Evolutionary conservation across 805 yeast genomes (phyloP), one percentile per base, ranked within the genome.

Genomic region (Starmerella apis): DNA sequence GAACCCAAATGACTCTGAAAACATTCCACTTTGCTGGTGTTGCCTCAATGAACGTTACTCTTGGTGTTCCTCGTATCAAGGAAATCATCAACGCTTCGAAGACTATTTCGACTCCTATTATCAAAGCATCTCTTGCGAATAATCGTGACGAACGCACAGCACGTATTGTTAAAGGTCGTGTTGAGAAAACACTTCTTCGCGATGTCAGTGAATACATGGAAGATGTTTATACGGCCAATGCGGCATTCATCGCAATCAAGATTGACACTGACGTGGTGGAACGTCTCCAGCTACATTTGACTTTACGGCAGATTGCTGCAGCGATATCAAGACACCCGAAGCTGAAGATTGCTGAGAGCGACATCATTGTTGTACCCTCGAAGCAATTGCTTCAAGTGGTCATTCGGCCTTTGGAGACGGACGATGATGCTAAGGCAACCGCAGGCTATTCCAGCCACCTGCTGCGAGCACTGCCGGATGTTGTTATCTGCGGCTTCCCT

Each of bases 11-110:
- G 98, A 92, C 98, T 4, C 75, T 83, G 63, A 83, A 83, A 65
- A 83, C 94, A 52, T 90, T 90, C 86, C 98, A 92, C 74, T 92
- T 92, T 75, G 98, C 98, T 62, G 98, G 98, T 75, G 98, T 92
- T 51, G 97, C 98, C 31, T 84, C 95, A 43, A 92, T 90, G 96
- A 92, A 92, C 72, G 95, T 90, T 57, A 92, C 98, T 0, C 77
- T 92, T 59, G 98, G 98, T 78, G 98, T 92, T 47, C 98, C 98
- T 45, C 96, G 98, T 77, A 90, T 92, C 65, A 92, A 92, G 70
- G 98, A 92, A 73, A 92, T 92, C 66, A 92, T 92, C 66, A 92
- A 92, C 66, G 98, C 98, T 2, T 85, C 96, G 18, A 92, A 92
- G 66, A 78, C 79, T 18, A 92, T 92, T 60, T 86, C 95, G 6